Evolutionary conservation across 306 rosid species (phyloP), one percentile per base, ranked within the genome.

Genomic region (Cotoneaster glaucophyllus): DNA sequence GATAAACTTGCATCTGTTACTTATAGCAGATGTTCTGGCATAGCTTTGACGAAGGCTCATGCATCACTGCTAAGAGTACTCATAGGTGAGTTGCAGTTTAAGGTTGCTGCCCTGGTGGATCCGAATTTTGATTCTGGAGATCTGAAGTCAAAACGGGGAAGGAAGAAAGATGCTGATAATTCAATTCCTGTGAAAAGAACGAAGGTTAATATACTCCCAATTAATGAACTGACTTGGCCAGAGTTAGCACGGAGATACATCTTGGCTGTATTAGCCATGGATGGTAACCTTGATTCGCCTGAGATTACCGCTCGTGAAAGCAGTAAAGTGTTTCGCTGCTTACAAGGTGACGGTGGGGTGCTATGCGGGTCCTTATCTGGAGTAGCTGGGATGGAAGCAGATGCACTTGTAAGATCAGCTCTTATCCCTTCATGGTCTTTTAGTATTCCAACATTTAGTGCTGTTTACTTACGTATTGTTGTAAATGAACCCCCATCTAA

Each of bases 371-470:
- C 99, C 64, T 95, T 93, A 73, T 63, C 94, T 74, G 99, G 98
- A 71, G 93, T 96, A 86, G 98, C 97, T 74, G 99, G 96, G 84
- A 96, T 96, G 94, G 98, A 96, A 85, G 97, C 98, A 63, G 99
- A 96, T 89, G 99, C 99, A 69, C 87, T 86, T 89, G 99, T 96
- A 85, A 90, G 89, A 79, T 59, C 65, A 25, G 50, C 67, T 62
- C 74, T 77, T 72, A 58, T 72, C 61, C 64, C 74, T 79, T 48
- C 67, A 57, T 76, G 72, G 52, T 76, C 70, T 37, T 77, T 41
- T 54, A 19, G 62, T 78, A 73, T 34, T 65, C 62, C 67, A 37
- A 56, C 37, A 29, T 79, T 29, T 43, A 45, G 25, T 32, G 56
- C 17, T 71, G 37, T 53, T 32, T 73, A 29, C 53, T 61, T 34